Percentiles rank a stretch among this genome's conserved stretches.
phyloP scores from a whole-genome alignment of 768 basidiomycete species.

The Panaeolus papilionaceus region DNA sequence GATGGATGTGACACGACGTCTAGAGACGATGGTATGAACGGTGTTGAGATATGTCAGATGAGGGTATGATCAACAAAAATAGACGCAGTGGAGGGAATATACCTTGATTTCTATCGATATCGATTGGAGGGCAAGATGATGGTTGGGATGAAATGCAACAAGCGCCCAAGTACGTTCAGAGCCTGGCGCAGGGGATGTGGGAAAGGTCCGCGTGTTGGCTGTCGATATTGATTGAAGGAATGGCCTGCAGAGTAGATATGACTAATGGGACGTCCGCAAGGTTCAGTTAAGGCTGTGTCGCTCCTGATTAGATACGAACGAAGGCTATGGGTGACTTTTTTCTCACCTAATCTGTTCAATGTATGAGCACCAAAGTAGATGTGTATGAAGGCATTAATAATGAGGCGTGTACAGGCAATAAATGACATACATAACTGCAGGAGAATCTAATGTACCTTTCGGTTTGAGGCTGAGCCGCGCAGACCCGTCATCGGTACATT shows the following conservation, averaged over 20 bases:
- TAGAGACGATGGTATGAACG: neutral
- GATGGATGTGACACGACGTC: neutral
- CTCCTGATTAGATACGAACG: slow-evolving; percentile 3
- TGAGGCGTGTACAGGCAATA: too few species aligned
- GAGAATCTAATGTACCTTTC: too few species aligned
- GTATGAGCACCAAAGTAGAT: neutral
- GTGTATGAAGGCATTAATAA: too few species aligned
- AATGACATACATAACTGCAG: too few species aligned
- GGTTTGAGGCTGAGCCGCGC: too few species aligned
- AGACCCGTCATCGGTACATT: too few species aligned
- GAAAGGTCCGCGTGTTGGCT: neutral
- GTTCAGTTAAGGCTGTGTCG: slow-evolving; percentile 1
- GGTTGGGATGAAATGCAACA: neutral
- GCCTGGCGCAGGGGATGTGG: neutral
- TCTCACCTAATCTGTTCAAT: neutral
- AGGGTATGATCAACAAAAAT: neutral
- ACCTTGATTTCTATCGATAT: neutral
- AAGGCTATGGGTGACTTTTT: neutral
- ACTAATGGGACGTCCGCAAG: neutral
- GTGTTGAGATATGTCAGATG: neutral
- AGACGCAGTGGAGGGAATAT: neutral
- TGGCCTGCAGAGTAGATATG: slow-evolving; percentile 3
- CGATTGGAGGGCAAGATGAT: slow-evolving; percentile 1
- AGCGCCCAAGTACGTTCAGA: neutral
- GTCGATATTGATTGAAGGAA: neutral